Conservation (phyloP, 345 rosid genomes). For the Hibiscus syriacus region DNA sequence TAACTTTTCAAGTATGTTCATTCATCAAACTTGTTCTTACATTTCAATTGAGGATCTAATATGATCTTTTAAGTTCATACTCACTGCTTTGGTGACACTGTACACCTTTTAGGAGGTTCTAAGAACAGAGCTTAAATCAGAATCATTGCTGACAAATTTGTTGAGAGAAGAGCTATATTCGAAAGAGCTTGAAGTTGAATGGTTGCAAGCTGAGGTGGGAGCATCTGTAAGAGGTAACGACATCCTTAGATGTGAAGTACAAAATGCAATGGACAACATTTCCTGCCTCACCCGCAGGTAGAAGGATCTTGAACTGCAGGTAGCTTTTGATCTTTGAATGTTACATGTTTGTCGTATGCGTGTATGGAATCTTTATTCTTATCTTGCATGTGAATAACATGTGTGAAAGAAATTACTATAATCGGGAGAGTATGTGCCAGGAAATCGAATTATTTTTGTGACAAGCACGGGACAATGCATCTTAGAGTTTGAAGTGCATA, state of each 20-base stretch:
- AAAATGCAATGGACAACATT: slow-evolving; percentile 58
- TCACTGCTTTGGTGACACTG: slow-evolving; percentile 9
- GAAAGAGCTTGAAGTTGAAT: slow-evolving; percentile 78
- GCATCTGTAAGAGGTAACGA: slow-evolving; percentile 77
- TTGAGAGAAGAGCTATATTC: slow-evolving; percentile 76
- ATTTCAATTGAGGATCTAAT: background rate
- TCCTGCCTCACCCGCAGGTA: slow-evolving; percentile 59
- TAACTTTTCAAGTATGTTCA: background rate
- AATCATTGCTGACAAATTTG: slow-evolving; percentile 58
- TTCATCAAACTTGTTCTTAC: background rate
- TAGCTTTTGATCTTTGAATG: slow-evolving; percentile 10
- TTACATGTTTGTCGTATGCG: background rate
- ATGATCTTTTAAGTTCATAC: background rate
- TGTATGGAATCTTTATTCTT: background rate
- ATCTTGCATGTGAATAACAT: no score
- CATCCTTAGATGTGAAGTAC: slow-evolving; percentile 61
- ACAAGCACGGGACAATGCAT: background rate
- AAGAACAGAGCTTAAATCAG: slow-evolving; percentile 62
- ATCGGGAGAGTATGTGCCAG: background rate
- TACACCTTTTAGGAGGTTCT: slow-evolving; percentile 45
- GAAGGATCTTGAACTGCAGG: slow-evolving; percentile 85
- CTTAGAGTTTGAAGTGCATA: slow-evolving; percentile 1
- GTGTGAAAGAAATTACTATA: background rate
- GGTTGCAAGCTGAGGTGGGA: slow-evolving; percentile 76
- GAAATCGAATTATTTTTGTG: background rate